Evolutionary conservation across 768 basidiomycete species (phyloP), one percentile per base, ranked within the genome.

Genomic region (Rhodotorula kratochvilovae): DNA sequence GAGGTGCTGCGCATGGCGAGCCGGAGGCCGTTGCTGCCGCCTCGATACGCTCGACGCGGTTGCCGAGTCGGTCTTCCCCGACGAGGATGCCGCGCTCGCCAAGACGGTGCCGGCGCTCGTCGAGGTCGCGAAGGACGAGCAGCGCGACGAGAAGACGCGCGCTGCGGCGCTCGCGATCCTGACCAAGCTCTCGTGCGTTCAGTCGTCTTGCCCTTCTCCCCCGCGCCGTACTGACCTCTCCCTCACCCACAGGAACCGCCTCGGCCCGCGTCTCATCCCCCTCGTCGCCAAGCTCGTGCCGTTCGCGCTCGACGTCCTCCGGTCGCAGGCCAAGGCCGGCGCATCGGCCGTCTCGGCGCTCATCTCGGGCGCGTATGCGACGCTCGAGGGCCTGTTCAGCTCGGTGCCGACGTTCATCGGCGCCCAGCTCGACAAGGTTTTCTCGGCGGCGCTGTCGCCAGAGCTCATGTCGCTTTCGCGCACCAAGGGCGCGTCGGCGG

Each of bases 191-290:
- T 50, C 61, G 58, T 59, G n/a, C n/a, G 58, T 45, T 27, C 10
- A 13, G 12, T 25, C 19, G 3, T 55, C 51, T 6, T 13, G 19
- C 33, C 46, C 33, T n/a, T 55, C 39, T 2, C 13, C 13, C 39
- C 8, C 39, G 39, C 39, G 39, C 39, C 8, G 13, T 13, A 39
- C 39, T 39, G 39, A 39, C 39, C 4, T 17, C 29, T 33, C 1
- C 21, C 63, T 54, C 21, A 64, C 50, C 6, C 39, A n/a, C 58
- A 59, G 58, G 29, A 79, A 83, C 29, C 87, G 88, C 57, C 85
- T 97, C 31, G 92, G 91, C 0, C 91, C 94, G 19, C 88, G 95
- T 0, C 84, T 92, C 61, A 92, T 99, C 61, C 92, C 95, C 10
- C 85, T 87, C 80, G 88, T 96, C 81, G 86, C 86, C 63, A 84